A percentile compares a stretch with the other conserved stretches of the same genome.
Evolutionary conservation across 176 grass and related monocot genomes (phyloP).

Genomic region (Cenchrus fungigraminus): DNA sequence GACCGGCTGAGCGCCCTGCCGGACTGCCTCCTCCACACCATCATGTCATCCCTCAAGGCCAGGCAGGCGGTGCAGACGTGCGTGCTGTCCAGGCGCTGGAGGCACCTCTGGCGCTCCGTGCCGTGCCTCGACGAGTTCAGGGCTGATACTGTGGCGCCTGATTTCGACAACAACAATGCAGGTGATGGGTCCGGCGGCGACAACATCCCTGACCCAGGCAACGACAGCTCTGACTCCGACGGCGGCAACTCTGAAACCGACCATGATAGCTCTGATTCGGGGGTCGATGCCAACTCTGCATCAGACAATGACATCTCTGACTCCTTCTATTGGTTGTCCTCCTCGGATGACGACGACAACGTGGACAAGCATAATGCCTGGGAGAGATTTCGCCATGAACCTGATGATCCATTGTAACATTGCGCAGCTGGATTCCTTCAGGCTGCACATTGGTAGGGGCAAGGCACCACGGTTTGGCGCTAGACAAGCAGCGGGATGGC

Average conservation of each 20-base stretch:
- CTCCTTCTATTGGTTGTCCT: too few species aligned
- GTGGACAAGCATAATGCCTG: too few species aligned
- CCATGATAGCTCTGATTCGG: too few species aligned
- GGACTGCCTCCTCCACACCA: slow-evolving; percentile 9
- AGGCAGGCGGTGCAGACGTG: not conserved
- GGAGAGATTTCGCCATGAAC: not conserved
- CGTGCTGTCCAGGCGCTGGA: not conserved
- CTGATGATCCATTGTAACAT: not conserved
- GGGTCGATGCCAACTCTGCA: not conserved
- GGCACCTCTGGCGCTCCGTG: too few species aligned
- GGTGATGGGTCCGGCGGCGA: too few species aligned
- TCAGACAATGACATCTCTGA: too few species aligned
- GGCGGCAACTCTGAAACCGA: too few species aligned
- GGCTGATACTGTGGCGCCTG: not conserved
- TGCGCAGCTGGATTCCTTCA: not conserved
- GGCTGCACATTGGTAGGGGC: not conserved
- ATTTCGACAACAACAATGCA: too few species aligned
- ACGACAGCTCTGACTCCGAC: not conserved
- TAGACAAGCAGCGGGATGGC: not conserved
- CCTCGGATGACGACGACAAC: too few species aligned
- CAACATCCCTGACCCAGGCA: not conserved
- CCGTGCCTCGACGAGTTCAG: not conserved
- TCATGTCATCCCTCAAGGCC: slow-evolving; percentile 6
- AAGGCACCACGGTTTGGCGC: too few species aligned
- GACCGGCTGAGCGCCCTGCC: not conserved